Conservation (phyloP, 1,139 yeast species). For the Geotrichum klebahnii region DNA sequence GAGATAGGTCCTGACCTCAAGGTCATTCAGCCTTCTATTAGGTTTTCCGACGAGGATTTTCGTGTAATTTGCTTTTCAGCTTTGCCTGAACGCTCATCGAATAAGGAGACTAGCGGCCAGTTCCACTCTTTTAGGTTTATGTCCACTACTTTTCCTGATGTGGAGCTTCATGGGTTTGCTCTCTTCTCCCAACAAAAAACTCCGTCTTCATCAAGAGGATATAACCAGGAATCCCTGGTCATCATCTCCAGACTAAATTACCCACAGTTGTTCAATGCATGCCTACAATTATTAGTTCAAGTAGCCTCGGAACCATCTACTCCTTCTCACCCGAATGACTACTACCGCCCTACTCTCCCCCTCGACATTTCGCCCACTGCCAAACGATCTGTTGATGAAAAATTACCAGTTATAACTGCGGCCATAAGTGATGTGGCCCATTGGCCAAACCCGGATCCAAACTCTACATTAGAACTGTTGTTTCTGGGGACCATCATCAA, state of each 20-base stretch:
- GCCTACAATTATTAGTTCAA: conserved; percentile 25
- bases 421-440: conserved; percentile 31
- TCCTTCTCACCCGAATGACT: too few species aligned
- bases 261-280: conserved; percentile 29
- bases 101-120: conserved; percentile 17
- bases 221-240: conserved; percentile 33
- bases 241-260: conserved; percentile 29
- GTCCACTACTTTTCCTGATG: conserved; percentile 16
- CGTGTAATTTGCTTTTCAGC: conserved; percentile 33
- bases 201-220: conserved; percentile 28
- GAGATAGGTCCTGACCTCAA: conserved; percentile 38
- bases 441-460: conserved; percentile 31
- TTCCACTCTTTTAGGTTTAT: conserved; percentile 29
- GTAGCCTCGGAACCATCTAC: too few species aligned
- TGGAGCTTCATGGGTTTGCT: conserved; percentile 27
- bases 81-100: conserved; percentile 31
- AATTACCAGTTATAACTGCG: conserved; percentile 31
- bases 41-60: conserved; percentile 32
- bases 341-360: too few species aligned
- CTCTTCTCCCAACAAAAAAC: conserved; percentile 30
- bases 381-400: conserved; percentile 31
- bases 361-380: conserved; percentile 20
- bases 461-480: conserved; percentile 26
- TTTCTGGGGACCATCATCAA: conserved; percentile 29
- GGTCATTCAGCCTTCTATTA: conserved; percentile 31